Evolutionary conservation across 1,284 basidiomycete genomes (phyloP), one percentile per base, ranked within the genome.

Genomic region (Pholiota adiposa): DNA sequence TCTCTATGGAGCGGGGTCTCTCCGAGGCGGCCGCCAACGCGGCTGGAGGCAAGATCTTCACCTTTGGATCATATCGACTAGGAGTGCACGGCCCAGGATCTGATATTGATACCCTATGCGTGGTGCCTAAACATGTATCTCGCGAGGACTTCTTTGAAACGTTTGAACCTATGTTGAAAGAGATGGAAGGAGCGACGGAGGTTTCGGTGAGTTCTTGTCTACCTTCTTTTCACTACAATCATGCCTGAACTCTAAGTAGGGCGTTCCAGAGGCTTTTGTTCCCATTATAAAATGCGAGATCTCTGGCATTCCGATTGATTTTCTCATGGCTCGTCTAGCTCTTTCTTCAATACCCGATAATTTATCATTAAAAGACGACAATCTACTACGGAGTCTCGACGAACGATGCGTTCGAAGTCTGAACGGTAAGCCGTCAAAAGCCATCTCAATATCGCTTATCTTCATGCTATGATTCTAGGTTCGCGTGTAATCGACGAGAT

Each of bases 101-200:
- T 48, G 97, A 99, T 87, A 98, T 99, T 73, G 97, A 99, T 79
- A 98, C 96, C n/a, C 82, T 99, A 34, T 96, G 96, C 73, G 97
- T 99, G 27, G 97, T 97, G 29, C 97, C 97, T 4, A 94, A 96
- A 74, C 95, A 98, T 75, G 92, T 99, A 57, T 92, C 90, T 63
- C 85, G 94, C 64, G 96, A 98, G 69, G 95, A 99, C 79, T 99
- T 99, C 79, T 98, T 98, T 70, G 88, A 90, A 0, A 83, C 91
- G 36, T 97, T 99, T 69, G 94, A 96, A 72, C 82, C 85, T 33
- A 95, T 98, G 92, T 80, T 99, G 58, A 87, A 87, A 68, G 89
- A 92, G 46, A 79, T 91, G 67, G 93, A 96, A 49, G 96, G 94
- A 27, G 93, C 89, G 19, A 85, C 90, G 3, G 96, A 98, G 70